Conservation (phyloP, 768 basidiomycete genomes). For the Saitozyma sp. region DNA sequence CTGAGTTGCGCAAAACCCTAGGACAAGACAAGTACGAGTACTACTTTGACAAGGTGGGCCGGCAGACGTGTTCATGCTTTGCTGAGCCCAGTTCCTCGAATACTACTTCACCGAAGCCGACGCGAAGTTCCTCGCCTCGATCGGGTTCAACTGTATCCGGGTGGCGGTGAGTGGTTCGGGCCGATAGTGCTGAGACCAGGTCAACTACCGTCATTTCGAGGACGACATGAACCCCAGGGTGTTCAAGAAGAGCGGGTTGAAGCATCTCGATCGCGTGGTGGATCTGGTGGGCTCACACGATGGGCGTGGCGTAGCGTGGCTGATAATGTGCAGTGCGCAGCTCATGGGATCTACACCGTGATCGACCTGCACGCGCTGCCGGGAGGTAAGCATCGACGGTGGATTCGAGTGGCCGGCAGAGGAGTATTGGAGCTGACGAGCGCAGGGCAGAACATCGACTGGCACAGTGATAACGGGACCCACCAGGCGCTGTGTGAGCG, state of each 20-base stretch:
- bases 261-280: constrained; percentile 80
- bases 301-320: not conserved
- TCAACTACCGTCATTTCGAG: constrained; percentile 45
- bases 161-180: constrained; percentile 19
- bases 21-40: constrained; percentile 67
- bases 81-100: constrained; percentile 66
- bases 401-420: not conserved
- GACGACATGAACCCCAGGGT: constrained; percentile 81
- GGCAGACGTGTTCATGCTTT: not conserved
- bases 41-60: constrained; percentile 76
- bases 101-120: constrained; percentile 78
- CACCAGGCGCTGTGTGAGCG: constrained; percentile 40
- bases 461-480: constrained; percentile 65
- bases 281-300: constrained; percentile 39
- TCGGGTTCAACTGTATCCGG: constrained; percentile 78
- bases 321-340: constrained; percentile 57
- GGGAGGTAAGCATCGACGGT: constrained; percentile 27
- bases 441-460: constrained; percentile 58
- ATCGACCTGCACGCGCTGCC: constrained; percentile 71
- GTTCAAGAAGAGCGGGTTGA: constrained; percentile 71
- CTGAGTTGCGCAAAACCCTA: constrained; percentile 65
- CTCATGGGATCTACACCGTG: constrained; percentile 72
- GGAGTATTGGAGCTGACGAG: not conserved
- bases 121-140: constrained; percentile 71
- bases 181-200: no score